Base-by-base conservation (phyloP, 208 protist species). In the Lotmaria passim region DNA sequence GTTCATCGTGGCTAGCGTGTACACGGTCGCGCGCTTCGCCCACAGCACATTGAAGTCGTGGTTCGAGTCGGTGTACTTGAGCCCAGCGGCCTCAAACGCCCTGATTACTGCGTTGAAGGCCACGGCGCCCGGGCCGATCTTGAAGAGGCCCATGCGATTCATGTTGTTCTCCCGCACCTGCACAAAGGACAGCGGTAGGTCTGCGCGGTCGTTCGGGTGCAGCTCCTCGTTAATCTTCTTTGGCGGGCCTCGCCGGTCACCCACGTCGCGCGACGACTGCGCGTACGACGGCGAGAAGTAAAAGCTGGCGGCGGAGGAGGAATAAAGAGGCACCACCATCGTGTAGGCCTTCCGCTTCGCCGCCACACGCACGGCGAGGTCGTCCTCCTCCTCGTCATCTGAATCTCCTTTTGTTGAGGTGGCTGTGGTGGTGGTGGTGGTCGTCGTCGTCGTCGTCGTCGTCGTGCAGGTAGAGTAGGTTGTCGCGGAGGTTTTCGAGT, bases 71-170 rank as follows among this genome's bases (percentile, higher is more conserved):
- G 93, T 97, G 77, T 95, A 92, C 71, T 84, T 71, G 74, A 96
- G 87, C 8, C 91, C 91, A 15, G 87, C 76, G 1, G 82, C 82
- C 69, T 94, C 89, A 58, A 97, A 95, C 17, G 93, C 87, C 44
- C 85, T 91, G 21, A 95, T 90, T 21, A 97, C 93, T 0, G 94
- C 90, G 24, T 83, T 85, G 77, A 97, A 97, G 31, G 91, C 89
- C 39, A 97, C 93, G n/a, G 88, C 93, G 46, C 89, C 90, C 24
- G 90, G 90, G 48, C 91, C 93, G 51, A 97, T 91, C 74, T 96
- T 96, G 76, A 87, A 97, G 30, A 97, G 66, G n/a, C 79, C 82
- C 84, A 94, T 91, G 17, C 89, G 83, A 38, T 93, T 91, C 12
- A 93, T 73, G 67, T 96, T 96, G 34, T 91, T 83, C 65, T 90